These are phyloP conservation scores for Aspergillus sp. DNA, from an alignment of 2,329 filamentous ascomycete genomes.

Conservation along the genomic window DNA sequence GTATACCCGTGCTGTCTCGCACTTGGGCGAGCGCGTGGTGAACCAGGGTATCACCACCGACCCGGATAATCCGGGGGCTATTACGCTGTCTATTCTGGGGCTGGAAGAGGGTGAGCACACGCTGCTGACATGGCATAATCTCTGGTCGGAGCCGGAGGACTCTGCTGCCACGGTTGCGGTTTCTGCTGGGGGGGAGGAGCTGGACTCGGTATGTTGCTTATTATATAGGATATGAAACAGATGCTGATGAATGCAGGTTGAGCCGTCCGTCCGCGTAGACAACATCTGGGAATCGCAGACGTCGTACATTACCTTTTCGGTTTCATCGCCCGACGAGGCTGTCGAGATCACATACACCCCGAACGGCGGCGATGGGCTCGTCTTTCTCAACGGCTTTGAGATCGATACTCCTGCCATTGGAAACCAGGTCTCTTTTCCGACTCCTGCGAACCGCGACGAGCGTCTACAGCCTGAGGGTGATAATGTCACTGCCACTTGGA, in stretches of 20 bases:
- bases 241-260: neutral
- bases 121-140: conserved; percentile 11
- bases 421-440: conserved; percentile 10
- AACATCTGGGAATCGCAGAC: conserved; percentile 11
- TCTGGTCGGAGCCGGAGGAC: conserved; percentile 2
- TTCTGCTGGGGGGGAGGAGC: conserved; percentile 1
- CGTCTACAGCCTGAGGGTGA: neutral
- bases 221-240: no score
- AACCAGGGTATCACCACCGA: conserved; percentile 9
- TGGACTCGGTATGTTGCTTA: neutral
- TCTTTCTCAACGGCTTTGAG: conserved; percentile 11
- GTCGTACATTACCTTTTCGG: conserved; percentile 10
- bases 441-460: conserved; percentile 4
- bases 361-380: neutral
- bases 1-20: conserved; percentile 10
- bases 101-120: conserved; percentile 9
- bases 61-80: conserved; percentile 1
- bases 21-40: conserved; percentile 12
- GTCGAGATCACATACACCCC: conserved; percentile 8
- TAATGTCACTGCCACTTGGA: conserved; percentile 2
- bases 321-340: neutral
- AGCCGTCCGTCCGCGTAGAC: conserved; percentile 3
- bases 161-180: neutral
- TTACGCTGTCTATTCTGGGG: conserved; percentile 1
- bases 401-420: conserved; percentile 8